Conservation (phyloP, 345 rosid genomes). For the Litchi chinensis region DNA sequence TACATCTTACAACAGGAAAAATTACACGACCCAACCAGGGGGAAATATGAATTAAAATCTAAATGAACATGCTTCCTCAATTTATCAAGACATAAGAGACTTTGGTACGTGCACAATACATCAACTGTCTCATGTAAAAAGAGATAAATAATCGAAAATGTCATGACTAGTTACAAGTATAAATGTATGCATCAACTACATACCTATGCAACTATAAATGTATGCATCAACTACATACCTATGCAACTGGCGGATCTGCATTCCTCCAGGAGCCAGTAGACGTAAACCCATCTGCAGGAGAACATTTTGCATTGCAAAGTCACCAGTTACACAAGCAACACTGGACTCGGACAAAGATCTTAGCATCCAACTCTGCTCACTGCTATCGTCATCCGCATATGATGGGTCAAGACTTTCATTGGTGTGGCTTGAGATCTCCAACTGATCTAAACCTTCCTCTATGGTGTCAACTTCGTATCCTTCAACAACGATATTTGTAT, state of each 20-base stretch:
- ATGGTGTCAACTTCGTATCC: slow-evolving; percentile 32
- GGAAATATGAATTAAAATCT: not conserved
- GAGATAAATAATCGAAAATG: not conserved
- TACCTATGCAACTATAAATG: slow-evolving; percentile 69
- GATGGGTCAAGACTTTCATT: slow-evolving; percentile 57
- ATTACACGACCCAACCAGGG: not conserved
- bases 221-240: slow-evolving; percentile 47
- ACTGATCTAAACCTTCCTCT: slow-evolving; percentile 38
- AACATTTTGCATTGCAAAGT: slow-evolving; percentile 97
- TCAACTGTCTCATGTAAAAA: not conserved
- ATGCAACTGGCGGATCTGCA: slow-evolving; percentile 86
- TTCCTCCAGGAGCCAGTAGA: slow-evolving; percentile 84
- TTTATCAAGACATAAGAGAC: not conserved
- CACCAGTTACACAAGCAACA: slow-evolving; percentile 91
- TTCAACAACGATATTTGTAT: slow-evolving; percentile 29
- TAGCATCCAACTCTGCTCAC: slow-evolving; percentile 85
- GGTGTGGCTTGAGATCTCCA: slow-evolving; percentile 57
- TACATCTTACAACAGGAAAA: not conserved
- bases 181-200: slow-evolving; percentile 7
- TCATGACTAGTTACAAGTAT: not conserved
- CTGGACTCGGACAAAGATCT: slow-evolving; percentile 92
- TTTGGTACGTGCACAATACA: not conserved
- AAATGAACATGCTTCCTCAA: not conserved
- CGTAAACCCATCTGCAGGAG: slow-evolving; percentile 96
- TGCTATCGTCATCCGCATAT: slow-evolving; percentile 63